A percentile compares a stretch with the other conserved stretches of the same genome.
These are phyloP conservation scores for Fusarium xyrophilum DNA, from an alignment of 2,329 filamentous ascomycete genomes.

Conservation along the genomic window DNA sequence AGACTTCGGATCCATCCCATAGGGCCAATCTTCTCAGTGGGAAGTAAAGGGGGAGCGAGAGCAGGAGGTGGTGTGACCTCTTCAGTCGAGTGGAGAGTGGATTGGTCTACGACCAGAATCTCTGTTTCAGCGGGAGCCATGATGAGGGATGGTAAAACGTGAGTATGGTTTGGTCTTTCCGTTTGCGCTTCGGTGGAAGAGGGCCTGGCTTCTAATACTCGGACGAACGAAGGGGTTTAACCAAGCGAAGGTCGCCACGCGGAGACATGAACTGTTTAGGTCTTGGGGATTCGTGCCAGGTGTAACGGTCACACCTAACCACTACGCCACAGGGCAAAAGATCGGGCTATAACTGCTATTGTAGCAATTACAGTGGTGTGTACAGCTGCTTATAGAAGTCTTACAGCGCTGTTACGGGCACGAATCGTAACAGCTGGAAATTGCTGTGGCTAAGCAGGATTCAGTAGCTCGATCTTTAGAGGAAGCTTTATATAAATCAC, in stretches of 20 bases:
- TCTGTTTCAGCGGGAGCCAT: conserved; percentile 7
- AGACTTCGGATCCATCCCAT: conserved; percentile 13
- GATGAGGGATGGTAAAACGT: background rate
- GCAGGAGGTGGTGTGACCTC: background rate
- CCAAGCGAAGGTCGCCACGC: background rate
- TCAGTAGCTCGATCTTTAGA: no score
- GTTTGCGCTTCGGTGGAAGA: background rate
- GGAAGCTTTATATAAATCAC: no score
- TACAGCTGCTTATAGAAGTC: no score
- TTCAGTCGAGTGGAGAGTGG: background rate
- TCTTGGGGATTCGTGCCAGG: no score
- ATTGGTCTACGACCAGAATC: background rate
- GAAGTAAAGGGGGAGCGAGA: conserved; percentile 14
- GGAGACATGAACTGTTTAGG: background rate
- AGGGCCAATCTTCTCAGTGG: conserved; percentile 12
- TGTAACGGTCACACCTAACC: no score
- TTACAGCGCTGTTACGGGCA: no score
- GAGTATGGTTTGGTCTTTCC: background rate
- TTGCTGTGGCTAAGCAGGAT: no score
- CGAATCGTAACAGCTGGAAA: no score
- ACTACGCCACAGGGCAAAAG: no score
- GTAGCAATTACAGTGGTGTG: no score
- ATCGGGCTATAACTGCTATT: no score
- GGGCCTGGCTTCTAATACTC: conserved; percentile 16
- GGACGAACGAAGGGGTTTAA: background rate